These are phyloP conservation scores for Senna siamea DNA, from an alignment of 306 rosid genomes.

Conservation along the genomic window DNA sequence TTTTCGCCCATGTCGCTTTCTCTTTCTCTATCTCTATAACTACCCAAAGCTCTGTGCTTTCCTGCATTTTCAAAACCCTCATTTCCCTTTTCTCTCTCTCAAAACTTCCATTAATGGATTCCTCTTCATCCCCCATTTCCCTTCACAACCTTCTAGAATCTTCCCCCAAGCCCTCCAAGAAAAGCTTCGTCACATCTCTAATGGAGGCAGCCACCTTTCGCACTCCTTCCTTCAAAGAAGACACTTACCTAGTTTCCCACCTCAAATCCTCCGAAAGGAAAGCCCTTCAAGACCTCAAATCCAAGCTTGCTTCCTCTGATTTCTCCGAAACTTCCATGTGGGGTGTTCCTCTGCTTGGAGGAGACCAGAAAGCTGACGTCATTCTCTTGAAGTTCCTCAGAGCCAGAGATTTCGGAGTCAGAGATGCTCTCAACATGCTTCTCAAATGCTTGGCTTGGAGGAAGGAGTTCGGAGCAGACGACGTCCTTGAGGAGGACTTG, in stretches of 20 bases:
- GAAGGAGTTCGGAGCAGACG: constrained; percentile 69
- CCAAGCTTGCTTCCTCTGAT: constrained; percentile 51
- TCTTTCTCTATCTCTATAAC: background rate
- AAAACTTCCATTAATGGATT: constrained; percentile 58
- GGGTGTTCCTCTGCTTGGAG: constrained; percentile 68
- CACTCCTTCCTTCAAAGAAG: constrained; percentile 78
- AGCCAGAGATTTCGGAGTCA: constrained; percentile 84
- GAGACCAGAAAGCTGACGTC: constrained; percentile 78
- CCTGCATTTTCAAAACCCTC: constrained; percentile 40
- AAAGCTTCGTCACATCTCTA: constrained; percentile 69
- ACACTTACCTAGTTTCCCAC: constrained; percentile 64
- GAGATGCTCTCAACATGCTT: constrained; percentile 71
- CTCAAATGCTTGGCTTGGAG: constrained; percentile 79
- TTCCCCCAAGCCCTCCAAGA: constrained; percentile 70
- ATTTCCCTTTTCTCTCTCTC: constrained; percentile 42
- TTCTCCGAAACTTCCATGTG: constrained; percentile 64
- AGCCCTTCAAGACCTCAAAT: constrained; percentile 75
- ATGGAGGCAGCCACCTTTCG: constrained; percentile 64
- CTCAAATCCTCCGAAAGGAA: constrained; percentile 78
- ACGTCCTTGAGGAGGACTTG: constrained; percentile 70
- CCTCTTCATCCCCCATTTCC: constrained; percentile 52
- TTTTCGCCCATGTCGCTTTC: background rate
- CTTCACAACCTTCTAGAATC: constrained; percentile 55
- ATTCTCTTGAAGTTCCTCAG: constrained; percentile 84
- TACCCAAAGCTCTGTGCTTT: constrained; percentile 21